These are phyloP conservation scores for Amoebophrya sp. DNA, from an alignment of 169 alveolate species.

Conservation along the genomic window DNA sequence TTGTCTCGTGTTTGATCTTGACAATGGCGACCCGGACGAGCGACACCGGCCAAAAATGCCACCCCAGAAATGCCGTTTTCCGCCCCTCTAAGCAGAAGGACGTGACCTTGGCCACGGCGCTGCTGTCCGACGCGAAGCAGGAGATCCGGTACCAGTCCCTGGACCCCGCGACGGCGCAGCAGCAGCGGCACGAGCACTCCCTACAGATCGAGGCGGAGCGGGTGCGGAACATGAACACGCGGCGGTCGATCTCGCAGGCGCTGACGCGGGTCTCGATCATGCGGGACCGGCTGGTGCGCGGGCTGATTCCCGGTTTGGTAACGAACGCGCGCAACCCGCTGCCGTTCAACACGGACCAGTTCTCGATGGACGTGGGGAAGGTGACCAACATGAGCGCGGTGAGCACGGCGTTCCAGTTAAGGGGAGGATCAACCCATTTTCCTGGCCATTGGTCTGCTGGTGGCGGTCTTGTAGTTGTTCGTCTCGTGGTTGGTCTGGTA, in stretches of 20 bases:
- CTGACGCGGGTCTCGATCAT: not conserved
- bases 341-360: not conserved
- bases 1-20: too few relatives aligned
- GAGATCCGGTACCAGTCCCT: not conserved
- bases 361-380: not conserved
- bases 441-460: too few relatives aligned
- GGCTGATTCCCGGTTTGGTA: not conserved
- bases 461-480: too few relatives aligned
- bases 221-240: not conserved
- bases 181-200: not conserved
- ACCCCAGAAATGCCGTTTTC: too few relatives aligned
- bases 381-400: not conserved
- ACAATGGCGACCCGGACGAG: too few relatives aligned
- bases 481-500: too few relatives aligned
- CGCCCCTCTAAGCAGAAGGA: too few relatives aligned
- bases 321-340: not conserved
- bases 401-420: not conserved
- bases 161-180: not conserved
- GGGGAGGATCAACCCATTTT: too few relatives aligned
- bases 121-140: not conserved
- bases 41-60: too few relatives aligned
- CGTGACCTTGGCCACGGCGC: not conserved
- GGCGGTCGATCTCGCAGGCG: not conserved
- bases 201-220: not conserved
- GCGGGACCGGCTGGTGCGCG: not conserved